Evolutionary conservation across 257 asterid species (phyloP).

Genomic region (Solanum okadae): DNA sequence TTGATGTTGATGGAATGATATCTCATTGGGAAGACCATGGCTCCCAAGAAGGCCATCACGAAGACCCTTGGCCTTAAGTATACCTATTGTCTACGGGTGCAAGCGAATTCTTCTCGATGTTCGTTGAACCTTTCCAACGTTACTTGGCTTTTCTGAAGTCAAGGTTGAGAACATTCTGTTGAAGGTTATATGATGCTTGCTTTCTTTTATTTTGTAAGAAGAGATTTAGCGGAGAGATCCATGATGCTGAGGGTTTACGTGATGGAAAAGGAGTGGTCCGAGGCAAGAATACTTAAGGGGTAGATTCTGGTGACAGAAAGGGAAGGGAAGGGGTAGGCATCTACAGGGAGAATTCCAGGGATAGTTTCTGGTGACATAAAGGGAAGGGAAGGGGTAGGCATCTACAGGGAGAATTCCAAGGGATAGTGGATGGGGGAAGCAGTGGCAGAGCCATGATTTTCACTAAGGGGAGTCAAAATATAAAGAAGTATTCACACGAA

Average conservation of each 20-base stretch:
- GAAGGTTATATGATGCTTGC: background rate
- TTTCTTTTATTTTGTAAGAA: background rate
- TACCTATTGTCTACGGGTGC: background rate
- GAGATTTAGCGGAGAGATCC: background rate
- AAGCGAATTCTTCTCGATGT: background rate
- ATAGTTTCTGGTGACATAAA: background rate
- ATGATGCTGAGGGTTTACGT: background rate
- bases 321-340: too few species aligned
- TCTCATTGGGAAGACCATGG: background rate
- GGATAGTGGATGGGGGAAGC: background rate
- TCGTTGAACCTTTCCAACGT: background rate
- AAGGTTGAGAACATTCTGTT: background rate
- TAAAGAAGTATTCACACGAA: background rate
- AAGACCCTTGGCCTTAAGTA: background rate
- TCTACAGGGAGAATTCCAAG: background rate
- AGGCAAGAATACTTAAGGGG: background rate
- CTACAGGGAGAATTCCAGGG: too few species aligned
- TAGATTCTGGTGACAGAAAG: too few species aligned
- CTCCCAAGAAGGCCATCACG: background rate
- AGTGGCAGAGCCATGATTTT: background rate
- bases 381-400: background rate
- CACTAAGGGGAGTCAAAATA: background rate
- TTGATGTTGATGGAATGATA: background rate
- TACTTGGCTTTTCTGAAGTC: background rate
- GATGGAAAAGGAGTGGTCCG: background rate